Base-by-base conservation (phyloP, 805 yeast genomes). In the Wickerhamomyces bisporus region DNA sequence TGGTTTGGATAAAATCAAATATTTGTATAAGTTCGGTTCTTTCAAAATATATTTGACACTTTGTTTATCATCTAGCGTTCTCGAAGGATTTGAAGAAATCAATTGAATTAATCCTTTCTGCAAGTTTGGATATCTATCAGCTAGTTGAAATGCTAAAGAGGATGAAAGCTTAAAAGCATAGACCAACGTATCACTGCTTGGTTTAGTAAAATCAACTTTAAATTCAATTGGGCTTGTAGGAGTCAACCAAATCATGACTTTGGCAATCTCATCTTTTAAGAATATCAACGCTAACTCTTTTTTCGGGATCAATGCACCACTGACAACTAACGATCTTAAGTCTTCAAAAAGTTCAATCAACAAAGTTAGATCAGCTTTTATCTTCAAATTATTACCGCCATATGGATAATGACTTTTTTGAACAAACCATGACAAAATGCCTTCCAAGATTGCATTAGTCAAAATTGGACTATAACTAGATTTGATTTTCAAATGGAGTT, bases 371-470 rank as follows among this genome's bases (percentile, higher is more conserved):
- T 89, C 96, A 1, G 86, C 75, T 45, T 78, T 79, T 35, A 80
- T 77, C 54, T 79, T 79, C 44, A 86, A 60, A 31, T 75, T 69
- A 54, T 91, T 87, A 10, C 87, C 81, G 3, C 98, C 98, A 63
- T 72, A 88, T 13, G 98, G 96, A 65, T 81, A 82, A 4, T 71
- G 65, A 2, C 77, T 67, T 16, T 75, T 68, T 32, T 65, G 70
- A 18, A 68, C 68, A 55, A 87, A 93, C 96, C 98, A 89, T 2
- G 82, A 70, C 30, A 93, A 67, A 0, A 82, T 73, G 14, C 86
- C 87, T 39, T 75, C 77, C 18, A 84, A 57, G 13, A 88, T 71
- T 3, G 73, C 45, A 12, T 45, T 39, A 10, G 55, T 72, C 47
- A 88, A 60, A 2, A 58, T 50, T 3, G 59, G 42, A 17, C 66